phyloP scores from a whole-genome alignment of 2,329 filamentous ascomycete genomes.

The Rutstroemia sp. region DNA sequence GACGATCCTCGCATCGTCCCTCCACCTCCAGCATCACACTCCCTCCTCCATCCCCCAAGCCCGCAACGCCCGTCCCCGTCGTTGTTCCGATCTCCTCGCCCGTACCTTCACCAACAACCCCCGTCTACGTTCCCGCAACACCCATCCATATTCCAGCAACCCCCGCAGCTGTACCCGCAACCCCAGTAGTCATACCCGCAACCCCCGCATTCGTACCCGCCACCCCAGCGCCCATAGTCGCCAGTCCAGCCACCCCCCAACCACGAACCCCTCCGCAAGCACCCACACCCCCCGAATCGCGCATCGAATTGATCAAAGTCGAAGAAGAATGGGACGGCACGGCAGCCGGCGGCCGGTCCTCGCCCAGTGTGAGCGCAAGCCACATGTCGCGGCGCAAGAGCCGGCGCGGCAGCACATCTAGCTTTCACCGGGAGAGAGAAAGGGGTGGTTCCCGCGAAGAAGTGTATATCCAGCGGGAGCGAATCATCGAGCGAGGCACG shows the following conservation, averaged over 20 bases:
- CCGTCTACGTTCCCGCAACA: not conserved
- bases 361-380: not conserved
- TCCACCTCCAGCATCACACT: not conserved
- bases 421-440: not conserved
- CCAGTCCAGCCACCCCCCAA: not conserved
- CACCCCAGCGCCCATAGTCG: not conserved
- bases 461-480: not conserved
- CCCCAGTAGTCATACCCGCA: not conserved
- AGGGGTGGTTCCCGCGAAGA: not conserved
- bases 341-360: not conserved
- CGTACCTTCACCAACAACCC: not conserved
- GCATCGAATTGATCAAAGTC: conserved; percentile 4
- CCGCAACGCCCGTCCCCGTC: not conserved
- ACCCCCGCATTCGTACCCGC: not conserved
- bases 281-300: not conserved
- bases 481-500: not conserved
- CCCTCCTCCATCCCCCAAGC: not conserved
- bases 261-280: not conserved
- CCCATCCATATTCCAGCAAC: too few species aligned
- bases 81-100: not conserved
- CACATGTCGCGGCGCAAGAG: not conserved
- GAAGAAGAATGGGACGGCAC: not conserved
- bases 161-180: too few species aligned
- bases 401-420: not conserved
- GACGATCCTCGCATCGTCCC: not conserved